Base-by-base conservation (phyloP, 805 yeast genomes). In the Wickerhamiella bombiphila region DNA sequence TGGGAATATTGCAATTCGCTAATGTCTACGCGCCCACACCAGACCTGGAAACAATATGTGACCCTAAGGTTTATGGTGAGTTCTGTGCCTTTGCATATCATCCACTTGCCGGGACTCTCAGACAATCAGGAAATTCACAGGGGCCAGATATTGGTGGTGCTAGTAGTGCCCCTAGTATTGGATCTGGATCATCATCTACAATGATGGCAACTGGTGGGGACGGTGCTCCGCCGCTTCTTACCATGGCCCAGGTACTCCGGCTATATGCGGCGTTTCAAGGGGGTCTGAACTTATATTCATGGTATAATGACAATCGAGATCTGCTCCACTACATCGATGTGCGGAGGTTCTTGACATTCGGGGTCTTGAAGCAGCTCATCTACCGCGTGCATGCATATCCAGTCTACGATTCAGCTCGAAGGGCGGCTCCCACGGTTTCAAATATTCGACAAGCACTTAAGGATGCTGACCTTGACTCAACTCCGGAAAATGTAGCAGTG, bases 11-110 rank as follows among this genome's bases (percentile, higher is more conserved):
- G 56, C 96, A 86, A 53, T 91, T 86, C 54, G 63, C 76, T 34
- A 88, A 83, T 57, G 72, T 76, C 18, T 91, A 91, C 59, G 91
- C 95, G 0, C 82, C 94, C 17, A 82, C 97, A 0, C 76, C 91
- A 25, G 69, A 71, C 32, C 70, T 91, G 18, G 73, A 80, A 0
- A 57, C 64, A 24, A 81, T 93, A n/a, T 46, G 63, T 82, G 34
- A 69, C 69, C 30, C 80, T 75, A 63, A 67, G 1, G 64, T 88
- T 67, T 80, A 85, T 8, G 68, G 70, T 8, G 93, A 85, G 48
- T 88, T 97, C 54, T 93, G 81, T 53, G 72, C 76, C 1, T 91
- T 83, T 50, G 86, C 85, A 2, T 65, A 73, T 34, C 57, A 72
- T n/a, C 33, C 33, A 6, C 22, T 30, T 7, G 33, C 16, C 16